Evolutionary conservation across 768 basidiomycete genomes (phyloP).

Genomic region (Tulasnella sp.): DNA sequence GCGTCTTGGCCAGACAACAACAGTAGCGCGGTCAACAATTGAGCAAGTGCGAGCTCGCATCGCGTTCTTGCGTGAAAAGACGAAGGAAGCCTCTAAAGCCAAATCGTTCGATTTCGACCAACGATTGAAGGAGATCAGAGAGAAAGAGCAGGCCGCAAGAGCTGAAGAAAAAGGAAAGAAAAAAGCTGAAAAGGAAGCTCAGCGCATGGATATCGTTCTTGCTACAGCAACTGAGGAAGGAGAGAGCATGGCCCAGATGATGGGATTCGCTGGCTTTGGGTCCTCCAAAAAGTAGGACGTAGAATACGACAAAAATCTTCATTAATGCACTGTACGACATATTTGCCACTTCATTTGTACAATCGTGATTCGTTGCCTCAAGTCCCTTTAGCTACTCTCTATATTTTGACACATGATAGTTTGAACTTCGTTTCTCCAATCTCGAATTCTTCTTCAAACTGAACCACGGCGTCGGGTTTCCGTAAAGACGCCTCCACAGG

Average conservation of each 20-base stretch:
- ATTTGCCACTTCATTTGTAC: too few relatives aligned
- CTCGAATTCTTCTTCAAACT: slow-evolving; percentile 85
- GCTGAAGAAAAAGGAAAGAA: slow-evolving; percentile 71
- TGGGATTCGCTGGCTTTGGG: slow-evolving; percentile 92
- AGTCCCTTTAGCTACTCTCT: slow-evolving; percentile 19
- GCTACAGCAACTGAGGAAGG: slow-evolving; percentile 26
- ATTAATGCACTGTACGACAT: not conserved
- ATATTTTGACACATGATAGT: slow-evolving; percentile 56
- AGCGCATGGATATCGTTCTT: slow-evolving; percentile 56
- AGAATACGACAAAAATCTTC: not conserved
- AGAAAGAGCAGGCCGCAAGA: slow-evolving; percentile 57
- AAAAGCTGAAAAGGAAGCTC: slow-evolving; percentile 67
- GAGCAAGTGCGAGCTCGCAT: slow-evolving; percentile 90
- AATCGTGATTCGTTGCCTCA: too few relatives aligned
- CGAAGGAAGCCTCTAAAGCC: slow-evolving; percentile 68
- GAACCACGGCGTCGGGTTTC: slow-evolving; percentile 40
- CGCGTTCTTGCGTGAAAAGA: slow-evolving; percentile 76
- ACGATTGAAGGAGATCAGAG: slow-evolving; percentile 74
- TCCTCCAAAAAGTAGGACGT: slow-evolving; percentile 59
- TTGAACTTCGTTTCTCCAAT: slow-evolving; percentile 70
- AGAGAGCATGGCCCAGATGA: slow-evolving; percentile 64
- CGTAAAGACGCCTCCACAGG: slow-evolving; percentile 54
- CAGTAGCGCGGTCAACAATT: slow-evolving; percentile 79
- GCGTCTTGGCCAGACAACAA: slow-evolving; percentile 90
- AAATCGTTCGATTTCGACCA: slow-evolving; percentile 94